A percentile compares a stretch with the other conserved stretches of the same genome.
These are phyloP conservation scores for Gyrodon lividus DNA, from an alignment of 768 basidiomycete genomes.

Conservation along the genomic window DNA sequence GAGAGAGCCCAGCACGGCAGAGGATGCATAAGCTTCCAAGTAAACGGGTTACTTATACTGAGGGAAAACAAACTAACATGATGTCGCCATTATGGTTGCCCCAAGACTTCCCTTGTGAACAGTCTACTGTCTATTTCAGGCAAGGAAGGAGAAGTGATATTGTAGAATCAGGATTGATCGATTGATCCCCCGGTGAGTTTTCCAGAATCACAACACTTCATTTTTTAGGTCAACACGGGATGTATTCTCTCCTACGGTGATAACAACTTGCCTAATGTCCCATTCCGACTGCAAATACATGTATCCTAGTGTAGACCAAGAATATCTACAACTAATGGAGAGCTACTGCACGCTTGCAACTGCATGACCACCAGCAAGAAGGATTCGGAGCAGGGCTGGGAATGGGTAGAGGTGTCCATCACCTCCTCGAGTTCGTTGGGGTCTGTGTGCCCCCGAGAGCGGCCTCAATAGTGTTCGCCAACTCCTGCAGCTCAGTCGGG, in stretches of 20 bases:
- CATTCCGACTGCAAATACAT: background rate
- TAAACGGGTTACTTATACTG: no score
- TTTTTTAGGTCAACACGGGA: constrained; percentile 32
- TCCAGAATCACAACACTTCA: no score
- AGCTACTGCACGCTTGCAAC: background rate
- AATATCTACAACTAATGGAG: background rate
- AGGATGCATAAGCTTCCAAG: no score
- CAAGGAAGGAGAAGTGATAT: no score
- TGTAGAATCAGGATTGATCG: no score
- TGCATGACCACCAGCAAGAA: constrained; percentile 5
- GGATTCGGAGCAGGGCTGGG: constrained; percentile 3
- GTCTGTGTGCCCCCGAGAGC: background rate
- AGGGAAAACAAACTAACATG: no score
- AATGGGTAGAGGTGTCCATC: constrained; percentile 5
- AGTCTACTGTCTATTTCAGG: no score
- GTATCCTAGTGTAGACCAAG: background rate
- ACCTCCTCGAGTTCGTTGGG: background rate
- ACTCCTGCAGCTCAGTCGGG: background rate
- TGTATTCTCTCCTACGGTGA: no score
- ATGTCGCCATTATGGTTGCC: no score
- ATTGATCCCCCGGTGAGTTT: no score
- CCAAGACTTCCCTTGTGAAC: no score
- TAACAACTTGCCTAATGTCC: background rate
- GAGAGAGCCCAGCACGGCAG: no score
- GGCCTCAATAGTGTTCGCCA: background rate